Evolutionary conservation across 2,329 filamentous ascomycete genomes (phyloP), one percentile per base, ranked within the genome.

Genomic region (Aureobasidium vineae): DNA sequence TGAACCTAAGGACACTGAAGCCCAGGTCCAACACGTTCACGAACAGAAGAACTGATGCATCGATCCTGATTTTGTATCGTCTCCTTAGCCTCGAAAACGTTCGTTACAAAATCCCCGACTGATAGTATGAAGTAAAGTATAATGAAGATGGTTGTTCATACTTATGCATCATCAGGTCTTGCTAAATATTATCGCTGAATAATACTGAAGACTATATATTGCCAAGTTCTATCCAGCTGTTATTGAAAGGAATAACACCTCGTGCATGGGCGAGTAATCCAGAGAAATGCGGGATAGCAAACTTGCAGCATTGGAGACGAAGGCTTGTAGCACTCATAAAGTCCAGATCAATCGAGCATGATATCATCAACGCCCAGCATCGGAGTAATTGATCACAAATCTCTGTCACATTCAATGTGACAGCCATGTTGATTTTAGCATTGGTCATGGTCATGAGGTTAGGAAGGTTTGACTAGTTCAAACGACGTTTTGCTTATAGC

Each of bases 11-110:
- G 59, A 63, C 33, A 16, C 45, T 13, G 59, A 63, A 63, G 41
- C 57, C 1, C 57, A 61, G 19, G 16, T 61, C 13, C 57, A 61
- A 19, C 57, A 61, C 15, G 41, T 61, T 15, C 57, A 49, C 57
- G 57, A 49, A 13, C 26, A 61, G 31, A 61, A 61, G 41, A 49
- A 36, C 11, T 61, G 16, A 36, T 23, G 19, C 3, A 11, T 54
- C 2, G n/a, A 21, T 23, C 6, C 36, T 16, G 10, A 10, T 23
- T 38, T n/a, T 8, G 28, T n/a, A 10, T n/a, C 45, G 23, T 4
- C 13, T 21, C 19, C 21, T 49, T 28, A 5, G 21, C 8, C 28
- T 49, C 23, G 23, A 26, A 10, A 26, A 28, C 5, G 21, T 26
- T 16, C 10, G 2, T 5, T 26, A 11, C 23, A 26, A 26, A 16